Base-by-base conservation (phyloP, 352 stramenopile species). In the Phytopythium litorale region DNA sequence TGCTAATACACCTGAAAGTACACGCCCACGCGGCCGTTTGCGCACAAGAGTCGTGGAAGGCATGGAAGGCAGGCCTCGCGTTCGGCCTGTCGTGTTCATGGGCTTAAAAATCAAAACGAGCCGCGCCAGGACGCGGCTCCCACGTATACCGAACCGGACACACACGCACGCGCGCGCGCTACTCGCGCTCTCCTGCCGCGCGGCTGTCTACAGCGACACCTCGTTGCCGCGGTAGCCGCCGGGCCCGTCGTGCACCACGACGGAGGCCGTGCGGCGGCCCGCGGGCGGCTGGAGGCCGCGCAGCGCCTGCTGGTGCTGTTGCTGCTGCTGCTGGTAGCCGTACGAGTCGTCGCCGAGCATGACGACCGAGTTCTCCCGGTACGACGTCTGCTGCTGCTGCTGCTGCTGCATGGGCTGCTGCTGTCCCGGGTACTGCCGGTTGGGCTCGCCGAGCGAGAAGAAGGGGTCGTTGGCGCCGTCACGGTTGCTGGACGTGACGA, bases 401-500 rank as follows among this genome's bases (percentile, higher is more conserved):
- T 46, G 32, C 30, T 35, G 57, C 37, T 74, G 64, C 38, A 68
- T 55, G 23, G 60, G 52, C 45, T 80, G 75, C n/a, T 60, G 70
- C n/a, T 59, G 53, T 8, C 25, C 4, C 19, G 42, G 51, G 9
- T 30, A 30, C 32, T 21, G 32, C 32, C 33, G 51, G 32, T 57
- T 70, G 35, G 71, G 68, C 63, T 75, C 72, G 13, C 67, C 64
- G 15, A 86, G 64, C 25, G 76, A 73, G 48, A 86, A 86, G 56
- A 86, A 84, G 21, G 72, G 57, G 18, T 84, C 76, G 35, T 32
- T 50, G 7, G 65, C 70, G n/a, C 67, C 76, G 30, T 80, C 76
- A 12, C 76, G 74, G 21, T 76, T 76, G 66, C 78, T 86, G 12
- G 72, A 72, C 4, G 72, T 86, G 48, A 72, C 67, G n/a, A 86